Evolutionary conservation across 306 rosid genomes (phyloP), one percentile per base, ranked within the genome.

Genomic region (Morella rubra): DNA sequence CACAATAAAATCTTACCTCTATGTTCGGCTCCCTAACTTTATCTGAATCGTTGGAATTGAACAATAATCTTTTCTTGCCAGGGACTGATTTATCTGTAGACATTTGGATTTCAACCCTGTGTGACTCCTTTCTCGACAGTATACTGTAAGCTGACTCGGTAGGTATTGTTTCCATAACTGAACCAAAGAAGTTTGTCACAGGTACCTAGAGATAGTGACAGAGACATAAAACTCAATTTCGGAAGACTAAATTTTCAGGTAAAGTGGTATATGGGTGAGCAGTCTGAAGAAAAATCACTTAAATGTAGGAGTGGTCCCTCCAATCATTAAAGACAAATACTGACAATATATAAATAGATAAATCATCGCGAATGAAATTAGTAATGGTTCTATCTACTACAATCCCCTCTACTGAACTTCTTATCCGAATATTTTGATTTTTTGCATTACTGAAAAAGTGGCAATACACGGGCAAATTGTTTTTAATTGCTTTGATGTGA

Each of bases 161-260:
- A 86, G 90, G 97, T 84, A 95, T 77, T 18, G 90, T 90, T 85
- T 92, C 90, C 98, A 92, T 95, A 72, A 89, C 97, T 45, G 97
- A 95, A 77, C 97, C 98, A 79, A 95, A 95, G 86, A 95, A 95
- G 88, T 88, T 95, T 14, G 97, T 90, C 81, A 95, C 97, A 3
- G 96, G 93, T 76, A 89, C 97, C 98, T 95, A 78, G 77, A 40
- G 73, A 76, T 59, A 56, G 45, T 76, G 27, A 52, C 69, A 24
- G 12, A 53, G 24, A 32, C 15, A n/a, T 37, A 44, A 42, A 11
- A 44, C 6, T 42, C 42, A 8, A 42, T 41, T 41, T 40, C 14
- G 40, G 42, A 32, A 32, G 37, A 32, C 37, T 32, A 32, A 32
- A 32, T 32, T 32, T 32, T 32, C 37, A 32, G 37, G 37, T 32